Base-by-base conservation (phyloP, 2,329 filamentous ascomycete genomes). In the Fusarium algeriense region DNA sequence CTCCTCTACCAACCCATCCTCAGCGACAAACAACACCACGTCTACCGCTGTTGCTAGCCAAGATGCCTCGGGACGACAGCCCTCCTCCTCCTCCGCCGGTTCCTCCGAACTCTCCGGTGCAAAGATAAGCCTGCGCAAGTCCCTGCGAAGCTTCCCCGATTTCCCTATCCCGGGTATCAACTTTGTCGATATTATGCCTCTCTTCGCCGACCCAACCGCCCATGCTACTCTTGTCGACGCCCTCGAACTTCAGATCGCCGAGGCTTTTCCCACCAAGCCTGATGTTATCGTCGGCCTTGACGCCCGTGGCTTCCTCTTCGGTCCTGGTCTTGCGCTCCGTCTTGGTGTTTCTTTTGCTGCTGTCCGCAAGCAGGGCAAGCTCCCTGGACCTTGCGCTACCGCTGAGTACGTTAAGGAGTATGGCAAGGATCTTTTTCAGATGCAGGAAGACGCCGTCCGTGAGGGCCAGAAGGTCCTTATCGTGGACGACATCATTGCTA, bases 401-500 rank as follows among this genome's bases (percentile, higher is more conserved):
- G 94, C 94, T 73, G 88, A 88, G 75, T 99, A 94, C 82, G 86
- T 94, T 83, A 99, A 99, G 88, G 96, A 99, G 83, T 99, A 99
- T 79, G 96, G 96, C 71, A 88, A 91, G 82, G 96, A 99, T 81
- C 91, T 91, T 80, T 98, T 99, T 85, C 93, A 98, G 87, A 97
- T 99, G 86, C 96, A 99, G 86, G 85, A 88, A 74, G 94, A 92
- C 81, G 91, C 92, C 46, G 91, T 99, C 78, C 91, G 92, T 84
- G 87, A 89, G 55, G 95, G 95, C 38, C 93, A 97, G 85, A 95
- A 92, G 81, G 95, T 97, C 63, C 85, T 99, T 69, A 88, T 99
- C 73, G 94, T 99, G 35, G 96, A 99, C 82, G 96, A 99, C 81
- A 97, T 99, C 79, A 98, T 99, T 84, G 96, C 96, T 62, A 99